Evolutionary conservation across 1,284 basidiomycete species (phyloP).

Genomic region (Cutaneotrichosporon cyanovorans): DNA sequence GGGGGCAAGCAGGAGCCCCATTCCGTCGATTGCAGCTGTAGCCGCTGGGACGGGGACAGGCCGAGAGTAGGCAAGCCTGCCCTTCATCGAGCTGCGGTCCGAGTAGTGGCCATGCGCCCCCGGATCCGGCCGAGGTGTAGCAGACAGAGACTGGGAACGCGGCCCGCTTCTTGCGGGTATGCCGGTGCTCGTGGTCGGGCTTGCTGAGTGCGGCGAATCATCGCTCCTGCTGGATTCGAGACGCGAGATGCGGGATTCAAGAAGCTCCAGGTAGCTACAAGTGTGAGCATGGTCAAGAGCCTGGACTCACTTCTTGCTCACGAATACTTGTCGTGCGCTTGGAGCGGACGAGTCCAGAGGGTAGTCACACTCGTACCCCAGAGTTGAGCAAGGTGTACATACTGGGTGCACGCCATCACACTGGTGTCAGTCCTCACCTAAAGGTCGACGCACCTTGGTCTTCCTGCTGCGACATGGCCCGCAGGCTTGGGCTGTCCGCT

Average conservation of each 20-base stretch:
- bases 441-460: slow-evolving; percentile 9
- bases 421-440: slow-evolving; percentile 1
- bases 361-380: slow-evolving; percentile 14
- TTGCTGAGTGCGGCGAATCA: not conserved
- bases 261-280: slow-evolving; percentile 7
- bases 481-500: slow-evolving; percentile 17
- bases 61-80: too few species aligned
- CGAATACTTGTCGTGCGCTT: slow-evolving; percentile 2
- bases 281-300: not conserved
- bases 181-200: not conserved
- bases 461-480: slow-evolving; percentile 16
- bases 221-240: not conserved
- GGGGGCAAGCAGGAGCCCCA: slow-evolving; percentile 10
- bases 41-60: not conserved
- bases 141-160: too few species aligned
- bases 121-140: too few species aligned
- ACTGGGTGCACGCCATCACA: slow-evolving; percentile 16
- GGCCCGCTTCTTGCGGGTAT: not conserved
- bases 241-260: slow-evolving; percentile 6
- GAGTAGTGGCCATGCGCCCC: too few species aligned
- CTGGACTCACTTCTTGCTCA: slow-evolving; percentile 4
- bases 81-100: too few species aligned
- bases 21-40: slow-evolving; percentile 10
- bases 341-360: slow-evolving; percentile 13
- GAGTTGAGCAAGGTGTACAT: slow-evolving; percentile 13